A percentile compares a stretch with the other conserved stretches of the same genome.
Conservation (phyloP, 768 basidiomycete species). For the Lentinula boryana region DNA sequence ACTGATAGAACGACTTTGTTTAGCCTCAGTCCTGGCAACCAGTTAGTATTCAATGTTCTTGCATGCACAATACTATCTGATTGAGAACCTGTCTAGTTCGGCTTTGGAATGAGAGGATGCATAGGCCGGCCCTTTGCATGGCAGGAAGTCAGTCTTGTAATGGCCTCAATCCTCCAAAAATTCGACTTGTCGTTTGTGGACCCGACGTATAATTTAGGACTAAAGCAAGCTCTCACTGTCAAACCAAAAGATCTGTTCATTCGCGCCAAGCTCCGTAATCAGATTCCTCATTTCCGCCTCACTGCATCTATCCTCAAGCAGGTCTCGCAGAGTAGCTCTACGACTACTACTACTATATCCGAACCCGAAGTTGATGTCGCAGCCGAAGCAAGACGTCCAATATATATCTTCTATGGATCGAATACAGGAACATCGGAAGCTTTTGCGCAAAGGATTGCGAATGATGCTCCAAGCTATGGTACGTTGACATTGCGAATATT, state of each 20-base stretch:
- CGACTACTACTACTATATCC: background rate
- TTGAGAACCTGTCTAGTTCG: slow-evolving; percentile 17
- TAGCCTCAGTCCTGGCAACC: slow-evolving; percentile 40
- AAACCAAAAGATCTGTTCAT: slow-evolving; percentile 38
- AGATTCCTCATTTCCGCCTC: slow-evolving; percentile 11
- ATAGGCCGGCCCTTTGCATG: slow-evolving; percentile 40
- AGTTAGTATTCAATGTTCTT: slow-evolving; percentile 13
- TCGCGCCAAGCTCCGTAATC: slow-evolving; percentile 29
- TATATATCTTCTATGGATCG: slow-evolving; percentile 38
- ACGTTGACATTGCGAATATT: background rate
- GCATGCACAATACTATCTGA: background rate
- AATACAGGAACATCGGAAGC: slow-evolving; percentile 45
- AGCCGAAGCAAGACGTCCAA: slow-evolving; percentile 14
- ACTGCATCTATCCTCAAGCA: slow-evolving; percentile 12
- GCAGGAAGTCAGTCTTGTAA: slow-evolving; percentile 39
- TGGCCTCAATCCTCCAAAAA: slow-evolving; percentile 35
- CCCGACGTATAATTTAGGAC: slow-evolving; percentile 34
- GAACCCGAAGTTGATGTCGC: background rate
- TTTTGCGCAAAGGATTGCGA: slow-evolving; percentile 39
- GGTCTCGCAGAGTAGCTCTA: slow-evolving; percentile 5
- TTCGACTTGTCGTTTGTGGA: slow-evolving; percentile 40
- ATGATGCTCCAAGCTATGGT: slow-evolving; percentile 31
- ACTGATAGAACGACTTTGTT: background rate
- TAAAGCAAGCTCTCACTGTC: slow-evolving; percentile 40
- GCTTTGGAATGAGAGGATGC: slow-evolving; percentile 15